Evolutionary conservation across 768 basidiomycete species (phyloP).

Genomic region (Auricularia sp.): DNA sequence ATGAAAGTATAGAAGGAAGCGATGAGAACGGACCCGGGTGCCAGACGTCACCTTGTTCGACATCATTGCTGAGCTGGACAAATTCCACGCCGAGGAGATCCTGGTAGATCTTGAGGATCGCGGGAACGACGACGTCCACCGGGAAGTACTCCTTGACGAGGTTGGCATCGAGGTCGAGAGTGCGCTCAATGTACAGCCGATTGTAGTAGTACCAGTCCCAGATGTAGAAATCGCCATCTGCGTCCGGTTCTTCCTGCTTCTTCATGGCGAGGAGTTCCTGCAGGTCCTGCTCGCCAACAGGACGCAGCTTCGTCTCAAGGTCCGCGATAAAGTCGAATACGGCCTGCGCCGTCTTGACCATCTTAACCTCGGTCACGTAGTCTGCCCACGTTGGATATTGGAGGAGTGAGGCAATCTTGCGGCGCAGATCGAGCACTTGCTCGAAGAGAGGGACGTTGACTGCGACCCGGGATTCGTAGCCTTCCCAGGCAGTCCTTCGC

Average conservation of each 20-base stretch:
- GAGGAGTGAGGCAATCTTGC: constrained; percentile 55
- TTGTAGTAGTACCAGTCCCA: constrained; percentile 74
- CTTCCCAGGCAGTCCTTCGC: constrained; percentile 54
- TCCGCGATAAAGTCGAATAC: constrained; percentile 72
- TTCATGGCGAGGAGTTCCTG: constrained; percentile 62
- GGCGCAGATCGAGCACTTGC: constrained; percentile 60
- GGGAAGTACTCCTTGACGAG: constrained; percentile 87
- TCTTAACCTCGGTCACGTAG: constrained; percentile 75
- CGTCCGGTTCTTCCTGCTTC: constrained; percentile 56
- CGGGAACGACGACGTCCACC: constrained; percentile 69
- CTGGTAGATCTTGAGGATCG: constrained; percentile 78
- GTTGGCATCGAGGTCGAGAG: constrained; percentile 62
- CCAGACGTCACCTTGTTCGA: constrained; percentile 56
- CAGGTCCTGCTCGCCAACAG: constrained; percentile 60
- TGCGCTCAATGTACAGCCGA: constrained; percentile 54
- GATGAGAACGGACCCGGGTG: constrained; percentile 76
- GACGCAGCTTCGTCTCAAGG: constrained; percentile 61
- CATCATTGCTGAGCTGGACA: constrained; percentile 20
- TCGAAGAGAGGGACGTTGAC: constrained; percentile 63
- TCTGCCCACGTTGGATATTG: constrained; percentile 77
- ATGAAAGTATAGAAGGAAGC: no score
- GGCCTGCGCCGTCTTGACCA: constrained; percentile 63
- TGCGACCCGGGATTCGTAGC: constrained; percentile 55
- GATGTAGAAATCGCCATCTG: constrained; percentile 63
- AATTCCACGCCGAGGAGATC: constrained; percentile 70